Evolutionary conservation across 768 basidiomycete species (phyloP), one percentile per base, ranked within the genome.

Genomic region (Glaciozyma antarctica): DNA sequence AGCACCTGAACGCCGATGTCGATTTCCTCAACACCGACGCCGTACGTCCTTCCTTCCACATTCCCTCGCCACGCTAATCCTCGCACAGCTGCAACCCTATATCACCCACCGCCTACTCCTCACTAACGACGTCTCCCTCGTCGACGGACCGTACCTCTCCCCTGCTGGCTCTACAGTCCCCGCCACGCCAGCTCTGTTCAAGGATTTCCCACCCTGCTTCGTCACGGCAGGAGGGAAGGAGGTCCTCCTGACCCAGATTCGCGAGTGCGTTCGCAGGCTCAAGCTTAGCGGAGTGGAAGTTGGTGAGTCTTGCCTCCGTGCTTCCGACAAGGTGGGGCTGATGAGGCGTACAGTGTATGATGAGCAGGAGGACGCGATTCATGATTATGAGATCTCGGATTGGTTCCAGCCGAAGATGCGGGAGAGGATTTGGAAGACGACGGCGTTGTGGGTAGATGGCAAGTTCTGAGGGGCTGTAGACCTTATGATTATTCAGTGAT

Each of bases 141-240:
- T 59, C 58, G 58, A 59, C 58, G 28, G 28, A 5, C 44, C 58
- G 28, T 59, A 47, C 44, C 58, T 59, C 58, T 59, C 58, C 21
- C 58, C 58, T 5, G 44, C 58, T 19, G n/a, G 44, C 8, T 17
- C 24, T 12, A 28, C 44, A 44, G 17, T 59, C 19, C 58, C 58
- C 24, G n/a, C 58, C 24, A 47, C 44, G 1, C 28, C 43, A 24
- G 58, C 30, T 4, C 44, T 59, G 3, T 59, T 59, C 45, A 22
- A 26, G 5, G 45, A 17, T 13, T 59, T 59, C 58, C 58, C 58
- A 1, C 58, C 44, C 15, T 16, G 16, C 16, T 59, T 59, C 58
- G 44, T 59, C 9, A 47, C 43, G 13, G 58, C 58, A 8, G 58
- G 58, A 28, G 58, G 58, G 16, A 30, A 19, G 5, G 58, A 59